Conservation (phyloP, 2,329 filamentous ascomycete species). For the Elsinoe perseae region DNA sequence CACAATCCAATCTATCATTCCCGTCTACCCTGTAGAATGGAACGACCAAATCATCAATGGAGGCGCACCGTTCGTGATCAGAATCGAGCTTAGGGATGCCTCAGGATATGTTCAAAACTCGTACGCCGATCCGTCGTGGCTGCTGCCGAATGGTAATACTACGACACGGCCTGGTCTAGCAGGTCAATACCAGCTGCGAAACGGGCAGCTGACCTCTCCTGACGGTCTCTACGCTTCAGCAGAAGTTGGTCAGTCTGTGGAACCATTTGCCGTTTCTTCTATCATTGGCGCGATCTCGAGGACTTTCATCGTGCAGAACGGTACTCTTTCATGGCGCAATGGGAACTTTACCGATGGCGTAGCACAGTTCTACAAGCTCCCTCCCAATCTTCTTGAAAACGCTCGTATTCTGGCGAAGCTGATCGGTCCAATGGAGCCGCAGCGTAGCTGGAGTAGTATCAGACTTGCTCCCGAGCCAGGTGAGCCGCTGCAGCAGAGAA, state of each 20-base stretch:
- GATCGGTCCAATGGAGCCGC: constrained; percentile 22
- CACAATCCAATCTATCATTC: constrained; percentile 27
- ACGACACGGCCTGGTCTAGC: constrained; percentile 27
- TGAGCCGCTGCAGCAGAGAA: constrained; percentile 13
- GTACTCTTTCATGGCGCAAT: constrained; percentile 29
- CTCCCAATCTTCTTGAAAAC: constrained; percentile 23
- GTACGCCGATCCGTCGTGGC: constrained; percentile 21
- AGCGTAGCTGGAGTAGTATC: constrained; percentile 25
- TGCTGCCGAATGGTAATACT: constrained; percentile 29
- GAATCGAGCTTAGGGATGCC: constrained; percentile 23
- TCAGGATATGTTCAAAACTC: constrained; percentile 15
- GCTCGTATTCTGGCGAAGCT: constrained; percentile 27
- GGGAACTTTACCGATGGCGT: constrained; percentile 26
- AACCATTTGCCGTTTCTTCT: constrained; percentile 25
- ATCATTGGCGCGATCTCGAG: constrained; percentile 24
- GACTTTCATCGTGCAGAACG: constrained; percentile 24
- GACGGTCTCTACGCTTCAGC: constrained; percentile 25
- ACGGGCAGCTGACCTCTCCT: constrained; percentile 22
- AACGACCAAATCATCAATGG: constrained; percentile 26
- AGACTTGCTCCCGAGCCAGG: constrained; percentile 23
- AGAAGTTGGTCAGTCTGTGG: constrained; percentile 20
- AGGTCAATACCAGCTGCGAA: constrained; percentile 26
- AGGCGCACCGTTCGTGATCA: constrained; percentile 28
- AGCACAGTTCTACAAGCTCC: constrained; percentile 28
- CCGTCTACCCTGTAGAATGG: constrained; percentile 24